These are phyloP conservation scores for Leccinellum albellum DNA, from an alignment of 768 basidiomycete genomes.

Conservation along the genomic window DNA sequence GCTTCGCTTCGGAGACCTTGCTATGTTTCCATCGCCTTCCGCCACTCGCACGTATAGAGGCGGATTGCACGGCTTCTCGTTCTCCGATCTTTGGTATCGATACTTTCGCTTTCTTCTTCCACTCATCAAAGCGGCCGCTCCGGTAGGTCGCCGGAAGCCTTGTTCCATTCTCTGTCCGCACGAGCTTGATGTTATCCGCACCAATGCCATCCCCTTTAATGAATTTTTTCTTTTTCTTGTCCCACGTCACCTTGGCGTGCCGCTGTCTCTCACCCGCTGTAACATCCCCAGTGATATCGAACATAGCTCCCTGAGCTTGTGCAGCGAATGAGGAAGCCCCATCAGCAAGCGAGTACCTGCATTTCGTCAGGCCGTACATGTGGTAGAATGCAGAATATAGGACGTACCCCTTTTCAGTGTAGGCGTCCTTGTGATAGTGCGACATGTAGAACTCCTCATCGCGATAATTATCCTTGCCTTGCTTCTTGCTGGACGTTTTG, in stretches of 20 bases:
- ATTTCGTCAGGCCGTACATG: neutral
- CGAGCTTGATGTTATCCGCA: constrained; percentile 90
- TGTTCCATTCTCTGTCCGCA: constrained; percentile 88
- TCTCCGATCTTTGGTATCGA: constrained; percentile 82
- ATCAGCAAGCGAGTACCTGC: constrained; percentile 83
- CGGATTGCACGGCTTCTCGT: constrained; percentile 49
- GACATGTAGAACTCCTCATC: constrained; percentile 92
- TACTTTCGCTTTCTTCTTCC: constrained; percentile 78
- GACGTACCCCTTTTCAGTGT: constrained; percentile 84
- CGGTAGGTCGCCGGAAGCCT: constrained; percentile 89
- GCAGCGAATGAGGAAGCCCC: constrained; percentile 82
- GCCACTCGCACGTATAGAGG: constrained; percentile 30
- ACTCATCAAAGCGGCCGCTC: constrained; percentile 92
- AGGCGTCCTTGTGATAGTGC: constrained; percentile 82
- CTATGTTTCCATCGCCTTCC: constrained; percentile 74
- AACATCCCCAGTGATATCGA: constrained; percentile 80
- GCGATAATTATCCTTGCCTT: constrained; percentile 48
- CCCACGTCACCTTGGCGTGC: constrained; percentile 73
- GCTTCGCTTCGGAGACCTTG: constrained; percentile 60
- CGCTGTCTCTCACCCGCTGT: constrained; percentile 53
- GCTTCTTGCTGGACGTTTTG: constrained; percentile 46
- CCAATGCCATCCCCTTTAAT: constrained; percentile 81
- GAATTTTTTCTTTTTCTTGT: constrained; percentile 95
- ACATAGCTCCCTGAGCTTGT: constrained; percentile 74
- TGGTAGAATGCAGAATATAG: neutral